Base-by-base conservation (phyloP, 768 basidiomycete genomes). In the Dioszegia crocea region DNA sequence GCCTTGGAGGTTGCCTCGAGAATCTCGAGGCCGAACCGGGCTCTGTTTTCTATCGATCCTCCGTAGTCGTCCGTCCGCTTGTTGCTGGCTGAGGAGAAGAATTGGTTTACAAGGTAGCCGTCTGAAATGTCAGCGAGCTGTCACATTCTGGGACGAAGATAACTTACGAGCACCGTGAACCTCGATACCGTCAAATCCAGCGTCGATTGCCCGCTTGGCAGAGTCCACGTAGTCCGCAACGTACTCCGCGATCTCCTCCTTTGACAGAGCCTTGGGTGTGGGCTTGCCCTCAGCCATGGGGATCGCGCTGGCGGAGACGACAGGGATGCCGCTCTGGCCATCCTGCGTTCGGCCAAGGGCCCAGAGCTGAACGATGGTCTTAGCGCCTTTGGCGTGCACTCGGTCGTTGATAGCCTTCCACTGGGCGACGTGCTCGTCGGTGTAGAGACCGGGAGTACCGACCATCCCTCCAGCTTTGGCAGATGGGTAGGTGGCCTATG, bases 151-250 rank as follows among this genome's bases (percentile, higher is more conserved):
- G 4, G 3, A 8, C 4, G 30, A 10, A 19, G 11, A 4, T 4
- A 2, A 66, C 40, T 57, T 57, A 57, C 62, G 91, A 81, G 71
- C 68, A 5, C 65, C 63, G 60, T 79, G 78, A 27, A 78, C 61
- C 75, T 85, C 83, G 4, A 83, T 78, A 14, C 86, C 88, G 60
- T 88, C 87, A 61, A 88, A 88, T 0, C 85, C 86, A 26, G 86
- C 86, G 45, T 79, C 66, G 6, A 85, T 78, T 11, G 84, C 84
- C 55, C 84, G 84, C 26, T 77, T 77, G 3, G 86, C 36, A 10
- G 51, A 53, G 24, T 41, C 85, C 1, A 83, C 84, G 14, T 79
- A 53, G 36, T 53, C 51, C 26, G 19, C 26, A 16, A 53, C 51
- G 27, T 53, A 53, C 38, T 53, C 38, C 12, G 29, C 21, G 16